Evolutionary conservation across 441 rosid species (phyloP).

Genomic region (Viola pubescens): DNA sequence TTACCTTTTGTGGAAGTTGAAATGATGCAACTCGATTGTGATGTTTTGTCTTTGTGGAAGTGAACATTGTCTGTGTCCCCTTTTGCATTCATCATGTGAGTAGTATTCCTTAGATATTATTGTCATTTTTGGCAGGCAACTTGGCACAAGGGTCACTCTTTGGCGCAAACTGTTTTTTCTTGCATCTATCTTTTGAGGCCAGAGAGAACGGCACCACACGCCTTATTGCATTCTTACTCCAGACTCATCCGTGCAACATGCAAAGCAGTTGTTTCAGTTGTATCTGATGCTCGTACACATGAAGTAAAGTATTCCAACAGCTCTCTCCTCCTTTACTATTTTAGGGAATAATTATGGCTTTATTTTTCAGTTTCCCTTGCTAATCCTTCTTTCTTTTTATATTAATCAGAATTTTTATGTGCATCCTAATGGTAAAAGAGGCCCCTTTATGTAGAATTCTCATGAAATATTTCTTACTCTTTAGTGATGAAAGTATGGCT

Average conservation of each 20-base stretch:
- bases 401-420: constrained; percentile 1
- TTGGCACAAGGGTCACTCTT: constrained; percentile 97
- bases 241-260: constrained; percentile 82
- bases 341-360: constrained; percentile 1
- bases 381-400: background rate
- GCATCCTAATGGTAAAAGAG: background rate
- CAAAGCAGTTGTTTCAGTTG: constrained; percentile 86
- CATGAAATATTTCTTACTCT: background rate
- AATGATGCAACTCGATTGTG: no score
- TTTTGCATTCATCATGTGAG: background rate
- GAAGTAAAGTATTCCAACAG: constrained; percentile 82
- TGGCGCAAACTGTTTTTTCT: constrained; percentile 97
- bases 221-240: constrained; percentile 83
- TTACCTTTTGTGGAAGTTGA: background rate
- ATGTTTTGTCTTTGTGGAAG: background rate
- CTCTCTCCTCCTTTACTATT: constrained; percentile 28
- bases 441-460: background rate
- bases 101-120: constrained; percentile 12
- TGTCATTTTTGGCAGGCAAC: constrained; percentile 69
- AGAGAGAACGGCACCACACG: constrained; percentile 81
- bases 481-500: background rate
- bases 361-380: constrained; percentile 1
- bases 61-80: background rate
- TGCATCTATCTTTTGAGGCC: constrained; percentile 90
- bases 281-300: constrained; percentile 97